phyloP scores from a whole-genome alignment of 2,329 filamentous ascomycete genomes.

The Fusarium verticillioides region DNA sequence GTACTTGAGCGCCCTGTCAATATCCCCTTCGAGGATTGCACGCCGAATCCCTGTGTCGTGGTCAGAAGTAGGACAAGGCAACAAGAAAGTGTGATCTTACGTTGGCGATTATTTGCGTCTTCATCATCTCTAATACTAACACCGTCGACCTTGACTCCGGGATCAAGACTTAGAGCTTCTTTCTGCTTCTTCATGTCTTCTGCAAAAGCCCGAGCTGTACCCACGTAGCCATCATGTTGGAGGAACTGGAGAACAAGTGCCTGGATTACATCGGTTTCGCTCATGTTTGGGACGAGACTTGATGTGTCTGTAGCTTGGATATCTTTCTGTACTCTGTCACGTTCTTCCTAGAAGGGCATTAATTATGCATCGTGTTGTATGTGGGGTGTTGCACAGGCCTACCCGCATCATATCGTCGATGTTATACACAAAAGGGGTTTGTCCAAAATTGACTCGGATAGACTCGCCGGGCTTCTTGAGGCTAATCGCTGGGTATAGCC shows the following conservation, averaged over 20 bases:
- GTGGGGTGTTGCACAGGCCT: constrained; percentile 46
- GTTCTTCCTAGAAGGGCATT: constrained; percentile 64
- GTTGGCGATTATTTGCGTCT: constrained; percentile 87
- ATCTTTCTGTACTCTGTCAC: constrained; percentile 65
- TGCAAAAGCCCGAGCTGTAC: constrained; percentile 89
- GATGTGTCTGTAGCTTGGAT: constrained; percentile 70
- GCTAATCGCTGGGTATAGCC: constrained; percentile 75
- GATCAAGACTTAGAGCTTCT: constrained; percentile 71
- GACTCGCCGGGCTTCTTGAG: constrained; percentile 73
- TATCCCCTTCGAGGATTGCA: constrained; percentile 90
- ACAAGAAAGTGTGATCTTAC: constrained; percentile 59
- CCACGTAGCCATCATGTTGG: constrained; percentile 94
- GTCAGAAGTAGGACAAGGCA: constrained; percentile 26
- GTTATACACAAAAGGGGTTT: constrained; percentile 86
- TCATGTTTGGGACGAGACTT: constrained; percentile 69
- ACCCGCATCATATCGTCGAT: constrained; percentile 88
- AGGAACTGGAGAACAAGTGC: constrained; percentile 86
- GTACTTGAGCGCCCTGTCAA: constrained; percentile 87
- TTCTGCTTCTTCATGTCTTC: constrained; percentile 82
- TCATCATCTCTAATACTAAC: constrained; percentile 82
- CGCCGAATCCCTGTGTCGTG: constrained; percentile 77
- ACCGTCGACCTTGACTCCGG: constrained; percentile 62
- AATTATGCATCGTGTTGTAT: constrained; percentile 9
- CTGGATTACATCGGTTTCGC: constrained; percentile 83
- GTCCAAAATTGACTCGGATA: constrained; percentile 73